phyloP scores from a whole-genome alignment of 2,329 filamentous ascomycete genomes.

The Cucurbitaria berberidis region DNA sequence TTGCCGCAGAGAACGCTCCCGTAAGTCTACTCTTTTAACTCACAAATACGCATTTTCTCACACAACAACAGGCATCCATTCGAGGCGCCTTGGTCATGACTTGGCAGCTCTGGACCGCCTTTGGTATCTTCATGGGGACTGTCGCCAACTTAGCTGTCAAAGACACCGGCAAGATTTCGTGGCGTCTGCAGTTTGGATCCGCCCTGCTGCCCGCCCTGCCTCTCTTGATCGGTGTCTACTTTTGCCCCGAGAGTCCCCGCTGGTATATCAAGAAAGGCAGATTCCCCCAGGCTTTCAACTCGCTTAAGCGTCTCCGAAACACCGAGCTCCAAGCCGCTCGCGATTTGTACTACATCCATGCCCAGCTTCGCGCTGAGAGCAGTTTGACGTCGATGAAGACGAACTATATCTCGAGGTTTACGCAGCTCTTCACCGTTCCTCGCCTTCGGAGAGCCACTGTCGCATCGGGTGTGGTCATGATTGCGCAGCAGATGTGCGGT shows the following conservation, averaged over 20 bases:
- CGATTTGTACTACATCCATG: constrained; percentile 52
- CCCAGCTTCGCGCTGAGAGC: constrained; percentile 40
- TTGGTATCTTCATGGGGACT: constrained; percentile 32
- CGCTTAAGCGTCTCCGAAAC: constrained; percentile 43
- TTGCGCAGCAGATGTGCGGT: constrained; percentile 65
- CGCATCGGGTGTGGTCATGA: constrained; percentile 79
- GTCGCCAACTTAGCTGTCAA: constrained; percentile 13
- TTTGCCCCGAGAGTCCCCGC: constrained; percentile 53
- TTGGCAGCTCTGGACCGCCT: constrained; percentile 53
- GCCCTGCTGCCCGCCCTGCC: constrained; percentile 29
- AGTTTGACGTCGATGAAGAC: constrained; percentile 21
- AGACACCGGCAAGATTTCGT: constrained; percentile 19
- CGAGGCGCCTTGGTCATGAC: constrained; percentile 57
- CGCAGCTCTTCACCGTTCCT: constrained; percentile 69
- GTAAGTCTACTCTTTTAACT: neutral
- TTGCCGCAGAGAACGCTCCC: constrained; percentile 55
- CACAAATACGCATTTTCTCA: neutral
- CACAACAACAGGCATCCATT: constrained; percentile 43
- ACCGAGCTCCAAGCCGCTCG: constrained; percentile 49
- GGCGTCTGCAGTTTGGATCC: constrained; percentile 31
- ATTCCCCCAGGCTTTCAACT: constrained; percentile 45
- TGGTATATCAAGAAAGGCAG: constrained; percentile 47
- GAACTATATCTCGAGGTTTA: constrained; percentile 47
- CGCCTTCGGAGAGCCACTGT: constrained; percentile 73
- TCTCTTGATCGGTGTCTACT: constrained; percentile 22